phyloP scores from a whole-genome alignment of 768 basidiomycete species.

The Clathrus columnatus region DNA sequence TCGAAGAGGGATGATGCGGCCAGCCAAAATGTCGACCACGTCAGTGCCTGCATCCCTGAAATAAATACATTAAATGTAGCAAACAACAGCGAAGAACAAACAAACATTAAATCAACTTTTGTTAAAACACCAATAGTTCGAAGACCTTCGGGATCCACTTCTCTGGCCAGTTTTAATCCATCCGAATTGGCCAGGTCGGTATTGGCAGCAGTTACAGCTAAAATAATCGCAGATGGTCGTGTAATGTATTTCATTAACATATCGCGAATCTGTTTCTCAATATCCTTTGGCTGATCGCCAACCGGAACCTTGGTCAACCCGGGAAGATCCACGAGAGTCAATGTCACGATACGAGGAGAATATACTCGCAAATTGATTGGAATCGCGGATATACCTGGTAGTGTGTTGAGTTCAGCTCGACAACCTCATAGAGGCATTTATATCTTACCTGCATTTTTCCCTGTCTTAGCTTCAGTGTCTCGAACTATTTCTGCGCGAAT shows the following conservation, averaged over 20 bases:
- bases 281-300: constrained; percentile 93
- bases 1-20: constrained; percentile 90
- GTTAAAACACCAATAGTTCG: constrained; percentile 98
- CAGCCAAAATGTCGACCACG: constrained; percentile 97
- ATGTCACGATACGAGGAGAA: constrained; percentile 93
- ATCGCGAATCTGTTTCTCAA: constrained; percentile 94
- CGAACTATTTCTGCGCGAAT: constrained; percentile 93
- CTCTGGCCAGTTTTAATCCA: constrained; percentile 90
- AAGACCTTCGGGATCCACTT: constrained; percentile 94
- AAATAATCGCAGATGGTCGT: constrained; percentile 90
- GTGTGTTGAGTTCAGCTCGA: no score
- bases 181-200: constrained; percentile 98
- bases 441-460: constrained; percentile 76
- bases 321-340: constrained; percentile 95
- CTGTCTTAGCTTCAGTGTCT: constrained; percentile 98
- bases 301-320: constrained; percentile 94
- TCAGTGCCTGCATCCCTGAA: constrained; percentile 95
- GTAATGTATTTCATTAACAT: constrained; percentile 96
- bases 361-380: constrained; percentile 97
- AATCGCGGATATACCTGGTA: constrained; percentile 82
- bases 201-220: constrained; percentile 94
- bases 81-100: constrained; percentile 13
- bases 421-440: no score
- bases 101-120: constrained; percentile 96
- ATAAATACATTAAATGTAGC: constrained; percentile 1